These are phyloP conservation scores for Rhodotorula babjevae DNA, from an alignment of 768 basidiomycete genomes.

Conservation along the genomic window DNA sequence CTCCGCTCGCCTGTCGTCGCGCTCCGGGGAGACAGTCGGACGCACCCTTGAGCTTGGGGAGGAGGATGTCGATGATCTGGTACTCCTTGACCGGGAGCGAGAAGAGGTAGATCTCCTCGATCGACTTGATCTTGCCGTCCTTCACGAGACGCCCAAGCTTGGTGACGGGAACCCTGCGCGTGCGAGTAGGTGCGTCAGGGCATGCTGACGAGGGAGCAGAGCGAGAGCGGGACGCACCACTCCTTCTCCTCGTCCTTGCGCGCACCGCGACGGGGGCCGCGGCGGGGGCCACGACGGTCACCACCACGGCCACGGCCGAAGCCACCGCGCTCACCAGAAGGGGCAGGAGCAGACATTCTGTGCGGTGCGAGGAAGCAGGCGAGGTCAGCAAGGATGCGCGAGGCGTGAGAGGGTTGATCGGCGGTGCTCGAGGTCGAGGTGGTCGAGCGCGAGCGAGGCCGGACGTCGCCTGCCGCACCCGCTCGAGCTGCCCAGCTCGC, in stretches of 20 bases:
- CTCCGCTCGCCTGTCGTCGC: too few species aligned
- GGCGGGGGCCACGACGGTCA: constrained; percentile 60
- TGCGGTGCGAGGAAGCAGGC: not conserved
- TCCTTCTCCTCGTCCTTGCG: constrained; percentile 99
- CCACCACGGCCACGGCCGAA: constrained; percentile 67
- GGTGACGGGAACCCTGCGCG: constrained; percentile 84
- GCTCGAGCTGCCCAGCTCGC: too few species aligned
- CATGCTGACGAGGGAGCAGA: not conserved
- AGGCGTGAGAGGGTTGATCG: too few species aligned
- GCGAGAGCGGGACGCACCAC: constrained; percentile 60
- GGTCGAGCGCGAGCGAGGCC: too few species aligned
- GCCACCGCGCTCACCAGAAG: constrained; percentile 87
- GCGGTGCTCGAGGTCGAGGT: too few species aligned
- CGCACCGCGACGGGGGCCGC: constrained; percentile 85
- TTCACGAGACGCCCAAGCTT: constrained; percentile 98
- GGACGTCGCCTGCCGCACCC: too few species aligned
- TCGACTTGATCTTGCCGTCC: constrained; percentile 99
- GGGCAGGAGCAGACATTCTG: constrained; percentile 54
- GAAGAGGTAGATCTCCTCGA: constrained; percentile 99
- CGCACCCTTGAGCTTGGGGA: constrained; percentile 88
- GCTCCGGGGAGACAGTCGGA: not conserved
- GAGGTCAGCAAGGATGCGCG: not conserved
- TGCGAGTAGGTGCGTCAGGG: not conserved
- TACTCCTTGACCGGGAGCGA: constrained; percentile 98
- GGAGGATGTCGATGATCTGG: constrained; percentile 99